These are phyloP conservation scores for Tetracladium setigerum DNA, from an alignment of 495 filamentous ascomycete genomes.

Conservation along the genomic window DNA sequence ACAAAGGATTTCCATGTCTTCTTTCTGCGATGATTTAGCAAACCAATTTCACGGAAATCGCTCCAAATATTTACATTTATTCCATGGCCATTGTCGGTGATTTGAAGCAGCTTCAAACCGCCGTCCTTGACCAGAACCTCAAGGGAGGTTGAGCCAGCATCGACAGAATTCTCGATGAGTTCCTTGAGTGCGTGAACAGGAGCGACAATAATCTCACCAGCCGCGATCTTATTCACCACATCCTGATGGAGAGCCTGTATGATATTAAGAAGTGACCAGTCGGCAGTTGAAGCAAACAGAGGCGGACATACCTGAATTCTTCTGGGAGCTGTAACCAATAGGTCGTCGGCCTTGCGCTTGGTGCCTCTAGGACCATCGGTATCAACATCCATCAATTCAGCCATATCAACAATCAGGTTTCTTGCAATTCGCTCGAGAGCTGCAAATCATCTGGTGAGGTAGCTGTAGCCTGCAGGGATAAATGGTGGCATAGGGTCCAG, in stretches of 20 bases:
- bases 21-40: slow-evolving; percentile 45
- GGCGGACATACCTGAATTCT: slow-evolving; percentile 27
- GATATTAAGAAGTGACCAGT: slow-evolving; percentile 3
- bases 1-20: slow-evolving; percentile 89
- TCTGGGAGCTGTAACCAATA: slow-evolving; percentile 22
- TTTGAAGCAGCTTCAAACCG: slow-evolving; percentile 93
- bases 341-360: slow-evolving; percentile 27
- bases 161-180: slow-evolving; percentile 94
- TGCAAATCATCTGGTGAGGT: neutral
- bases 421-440: too few relatives aligned
- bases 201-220: slow-evolving; percentile 98
- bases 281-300: slow-evolving; percentile 1
- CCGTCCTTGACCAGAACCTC: slow-evolving; percentile 94
- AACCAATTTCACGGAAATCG: slow-evolving; percentile 8
- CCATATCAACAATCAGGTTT: slow-evolving; percentile 3
- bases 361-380: slow-evolving; percentile 15
- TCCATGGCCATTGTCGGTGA: slow-evolving; percentile 95
- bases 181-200: slow-evolving; percentile 97
- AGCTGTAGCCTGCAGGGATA: neutral
- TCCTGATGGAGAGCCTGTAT: slow-evolving; percentile 79
- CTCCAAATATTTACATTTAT: slow-evolving; percentile 62
- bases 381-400: slow-evolving; percentile 21
- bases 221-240: slow-evolving; percentile 98
- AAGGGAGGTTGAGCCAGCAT: slow-evolving; percentile 86
- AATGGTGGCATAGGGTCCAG: too few relatives aligned